Evolutionary conservation across 306 rosid species (phyloP).

Genomic region (Malus asiatica): DNA sequence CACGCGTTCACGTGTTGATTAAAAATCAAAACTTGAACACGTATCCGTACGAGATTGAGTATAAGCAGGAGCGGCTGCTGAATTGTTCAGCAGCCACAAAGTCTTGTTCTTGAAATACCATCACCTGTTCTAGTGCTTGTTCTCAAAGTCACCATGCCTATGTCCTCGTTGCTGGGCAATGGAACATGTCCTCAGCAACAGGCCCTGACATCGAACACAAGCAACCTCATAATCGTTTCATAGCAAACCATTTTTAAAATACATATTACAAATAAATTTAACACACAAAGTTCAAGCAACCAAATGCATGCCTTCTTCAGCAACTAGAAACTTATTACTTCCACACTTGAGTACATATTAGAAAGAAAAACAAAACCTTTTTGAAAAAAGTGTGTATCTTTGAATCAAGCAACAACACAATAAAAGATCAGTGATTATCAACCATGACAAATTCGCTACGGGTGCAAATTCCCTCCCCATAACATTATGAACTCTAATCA

Average conservation of each 20-base stretch:
- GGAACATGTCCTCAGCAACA: conserved; percentile 84
- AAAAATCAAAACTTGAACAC: too few species aligned
- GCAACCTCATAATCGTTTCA: conserved; percentile 1
- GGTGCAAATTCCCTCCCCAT: background rate
- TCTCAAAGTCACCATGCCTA: background rate
- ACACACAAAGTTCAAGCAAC: background rate
- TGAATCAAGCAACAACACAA: background rate
- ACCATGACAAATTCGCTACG: background rate
- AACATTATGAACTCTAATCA: background rate
- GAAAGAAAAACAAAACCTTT: background rate
- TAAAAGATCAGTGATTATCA: background rate
- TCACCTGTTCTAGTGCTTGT: background rate
- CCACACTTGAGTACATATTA: background rate
- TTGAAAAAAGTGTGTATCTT: background rate
- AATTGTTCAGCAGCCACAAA: too few species aligned
- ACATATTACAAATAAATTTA: background rate
- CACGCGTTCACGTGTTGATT: too few species aligned
- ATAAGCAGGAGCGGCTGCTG: too few species aligned
- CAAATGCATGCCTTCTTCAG: background rate
- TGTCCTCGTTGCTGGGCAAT: conserved; percentile 69
- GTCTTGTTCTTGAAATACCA: background rate
- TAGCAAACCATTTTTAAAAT: background rate
- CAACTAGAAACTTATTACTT: background rate
- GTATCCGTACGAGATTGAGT: too few species aligned
- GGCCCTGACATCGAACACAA: conserved; percentile 46